Evolutionary conservation across 441 rosid genomes (phyloP).

Genomic region (Erodium moschatum): DNA sequence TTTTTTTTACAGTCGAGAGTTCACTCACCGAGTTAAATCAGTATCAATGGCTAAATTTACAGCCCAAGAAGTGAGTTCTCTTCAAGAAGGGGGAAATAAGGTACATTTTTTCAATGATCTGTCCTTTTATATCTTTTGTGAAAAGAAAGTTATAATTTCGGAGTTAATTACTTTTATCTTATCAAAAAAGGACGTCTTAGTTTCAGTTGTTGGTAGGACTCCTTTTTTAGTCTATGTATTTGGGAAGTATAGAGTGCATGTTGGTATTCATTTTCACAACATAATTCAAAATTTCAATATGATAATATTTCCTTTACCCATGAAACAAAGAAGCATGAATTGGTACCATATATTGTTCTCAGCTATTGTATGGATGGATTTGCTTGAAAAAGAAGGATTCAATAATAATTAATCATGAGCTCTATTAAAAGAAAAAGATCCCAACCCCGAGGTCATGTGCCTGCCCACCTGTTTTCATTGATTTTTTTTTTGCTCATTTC

Average conservation of each 20-base stretch:
- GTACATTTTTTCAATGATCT: constrained; percentile 26
- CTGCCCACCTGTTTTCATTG: not conserved
- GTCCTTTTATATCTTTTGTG: constrained; percentile 2
- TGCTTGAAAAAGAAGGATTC: too few species aligned
- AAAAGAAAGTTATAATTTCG: not conserved
- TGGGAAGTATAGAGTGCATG: not conserved
- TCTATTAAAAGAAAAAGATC: not conserved
- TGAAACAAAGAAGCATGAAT: not conserved
- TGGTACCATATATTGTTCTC: too few species aligned
- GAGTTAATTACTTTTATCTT: not conserved
- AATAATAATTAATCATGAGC: too few species aligned
- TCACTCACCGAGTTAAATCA: constrained; percentile 90
- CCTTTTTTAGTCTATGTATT: not conserved
- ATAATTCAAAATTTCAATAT: not conserved
- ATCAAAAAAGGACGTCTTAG: not conserved
- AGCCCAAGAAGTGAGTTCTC: constrained; percentile 71
- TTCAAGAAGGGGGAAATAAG: constrained; percentile 90
- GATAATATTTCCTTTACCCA: not conserved
- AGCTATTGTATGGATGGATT: too few species aligned
- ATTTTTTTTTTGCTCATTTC: constrained; percentile 10
- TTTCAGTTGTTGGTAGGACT: not conserved
- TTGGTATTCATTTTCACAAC: not conserved
- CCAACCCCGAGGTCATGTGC: not conserved
- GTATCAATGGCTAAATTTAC: constrained; percentile 91
- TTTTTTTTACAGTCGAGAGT: constrained; percentile 60